A percentile compares a stretch with the other conserved stretches of the same genome.
Evolutionary conservation across 257 asterid species (phyloP).

Genomic region (Nicotiana tabacum): DNA sequence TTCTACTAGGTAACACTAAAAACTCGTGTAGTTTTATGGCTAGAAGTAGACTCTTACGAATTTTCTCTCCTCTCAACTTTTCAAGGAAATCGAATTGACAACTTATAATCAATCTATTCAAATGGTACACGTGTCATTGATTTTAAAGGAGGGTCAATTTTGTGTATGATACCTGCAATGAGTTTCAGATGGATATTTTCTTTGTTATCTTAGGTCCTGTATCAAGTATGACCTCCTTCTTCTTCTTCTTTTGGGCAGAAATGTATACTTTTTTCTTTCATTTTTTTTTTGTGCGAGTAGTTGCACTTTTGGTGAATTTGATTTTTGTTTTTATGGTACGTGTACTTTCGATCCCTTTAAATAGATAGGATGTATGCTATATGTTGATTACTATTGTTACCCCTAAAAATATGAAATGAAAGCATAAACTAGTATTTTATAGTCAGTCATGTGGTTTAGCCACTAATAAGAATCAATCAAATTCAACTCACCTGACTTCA

Average conservation of each 20-base stretch:
- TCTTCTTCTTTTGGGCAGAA: too few species aligned
- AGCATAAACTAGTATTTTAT: not conserved
- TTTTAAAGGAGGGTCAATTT: not conserved
- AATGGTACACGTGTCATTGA: not conserved
- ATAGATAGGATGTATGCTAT: not conserved
- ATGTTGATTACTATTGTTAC: not conserved
- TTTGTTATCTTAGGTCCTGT: not conserved
- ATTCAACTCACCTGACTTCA: too few species aligned
- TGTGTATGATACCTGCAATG: not conserved
- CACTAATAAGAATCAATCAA: too few species aligned
- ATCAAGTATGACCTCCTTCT: not conserved
- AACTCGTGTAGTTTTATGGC: too few species aligned
- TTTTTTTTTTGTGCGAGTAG: too few species aligned
- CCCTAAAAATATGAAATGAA: not conserved
- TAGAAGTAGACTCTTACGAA: too few species aligned
- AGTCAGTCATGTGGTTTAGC: not conserved
- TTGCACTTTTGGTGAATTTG: not conserved
- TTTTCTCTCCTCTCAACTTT: too few species aligned
- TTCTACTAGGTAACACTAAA: too few species aligned
- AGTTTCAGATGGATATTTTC: not conserved
- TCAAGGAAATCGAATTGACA: too few species aligned
- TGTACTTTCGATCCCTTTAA: not conserved
- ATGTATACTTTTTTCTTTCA: not conserved
- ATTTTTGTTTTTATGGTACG: not conserved
- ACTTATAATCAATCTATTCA: not conserved